phyloP scores from a whole-genome alignment of 768 basidiomycete species.

The Pisolithus albus region DNA sequence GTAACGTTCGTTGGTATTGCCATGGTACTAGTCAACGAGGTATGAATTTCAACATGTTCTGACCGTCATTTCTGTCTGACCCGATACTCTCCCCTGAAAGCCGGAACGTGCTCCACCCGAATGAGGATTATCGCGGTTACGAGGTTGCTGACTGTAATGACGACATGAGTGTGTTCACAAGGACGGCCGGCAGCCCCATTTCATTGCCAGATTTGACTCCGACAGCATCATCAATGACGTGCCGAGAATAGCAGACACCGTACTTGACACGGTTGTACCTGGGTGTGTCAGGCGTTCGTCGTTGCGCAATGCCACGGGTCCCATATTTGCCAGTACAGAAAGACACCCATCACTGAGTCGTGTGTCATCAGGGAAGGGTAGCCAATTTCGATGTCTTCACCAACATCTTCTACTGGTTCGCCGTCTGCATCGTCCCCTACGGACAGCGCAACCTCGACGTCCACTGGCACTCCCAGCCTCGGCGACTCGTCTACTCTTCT shows the following conservation, averaged over 20 bases:
- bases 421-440: slow-evolving; percentile 1
- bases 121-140: no score
- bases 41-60: no score
- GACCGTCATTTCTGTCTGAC: no score
- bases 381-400: slow-evolving; percentile 9
- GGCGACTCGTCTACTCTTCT: slow-evolving; percentile 20
- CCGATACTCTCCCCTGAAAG: no score
- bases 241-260: not conserved
- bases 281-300: no score
- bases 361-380: slow-evolving; percentile 14
- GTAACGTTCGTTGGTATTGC: no score
- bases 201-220: not conserved
- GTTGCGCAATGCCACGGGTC: slow-evolving; percentile 8
- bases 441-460: not conserved
- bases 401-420: not conserved
- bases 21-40: no score
- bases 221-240: not conserved
- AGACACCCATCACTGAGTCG: not conserved
- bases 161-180: no score
- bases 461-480: not conserved
- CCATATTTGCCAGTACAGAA: not conserved
- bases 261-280: no score
- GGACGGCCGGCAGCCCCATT: no score
- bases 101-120: no score
- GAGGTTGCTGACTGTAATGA: no score